Conservation (phyloP, 2,329 filamentous ascomycete species). For the Epicoccum sorghinum region DNA sequence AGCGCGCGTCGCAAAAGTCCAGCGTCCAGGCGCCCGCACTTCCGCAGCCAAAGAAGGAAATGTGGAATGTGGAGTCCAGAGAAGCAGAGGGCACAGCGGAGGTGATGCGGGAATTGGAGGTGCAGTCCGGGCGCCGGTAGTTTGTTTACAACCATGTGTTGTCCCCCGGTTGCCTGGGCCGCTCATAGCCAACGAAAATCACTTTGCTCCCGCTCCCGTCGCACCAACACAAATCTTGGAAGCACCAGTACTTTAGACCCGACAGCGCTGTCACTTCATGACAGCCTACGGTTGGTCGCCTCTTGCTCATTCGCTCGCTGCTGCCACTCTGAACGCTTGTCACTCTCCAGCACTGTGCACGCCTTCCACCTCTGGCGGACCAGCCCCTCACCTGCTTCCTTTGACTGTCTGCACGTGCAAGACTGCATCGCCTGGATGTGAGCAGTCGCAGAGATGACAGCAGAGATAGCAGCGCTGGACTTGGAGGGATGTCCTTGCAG, state of each 20-base stretch:
- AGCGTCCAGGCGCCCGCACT: constrained; percentile 28
- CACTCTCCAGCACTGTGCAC: no score
- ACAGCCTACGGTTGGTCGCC: not conserved
- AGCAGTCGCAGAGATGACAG: no score
- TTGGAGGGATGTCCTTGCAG: no score
- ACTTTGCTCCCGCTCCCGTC: constrained; percentile 12
- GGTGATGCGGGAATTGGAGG: constrained; percentile 34
- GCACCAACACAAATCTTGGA: constrained; percentile 15
- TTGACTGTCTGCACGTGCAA: no score
- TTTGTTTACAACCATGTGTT: constrained; percentile 36
- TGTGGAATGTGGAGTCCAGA: constrained; percentile 36
- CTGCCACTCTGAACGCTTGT: not conserved
- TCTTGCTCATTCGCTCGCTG: not conserved
- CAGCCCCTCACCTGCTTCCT: no score
- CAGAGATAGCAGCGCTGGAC: no score
- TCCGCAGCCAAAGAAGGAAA: constrained; percentile 40
- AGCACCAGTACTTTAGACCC: not conserved
- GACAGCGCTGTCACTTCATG: not conserved
- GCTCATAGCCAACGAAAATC: constrained; percentile 23
- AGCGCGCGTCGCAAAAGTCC: constrained; percentile 25
- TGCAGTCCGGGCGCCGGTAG: constrained; percentile 22
- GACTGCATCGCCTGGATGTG: no score
- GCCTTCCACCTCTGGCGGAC: no score
- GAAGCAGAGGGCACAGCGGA: constrained; percentile 31
- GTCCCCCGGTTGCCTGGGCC: constrained; percentile 15